Base-by-base conservation (phyloP, 805 yeast species). In the Metschnikowia anglica region DNA sequence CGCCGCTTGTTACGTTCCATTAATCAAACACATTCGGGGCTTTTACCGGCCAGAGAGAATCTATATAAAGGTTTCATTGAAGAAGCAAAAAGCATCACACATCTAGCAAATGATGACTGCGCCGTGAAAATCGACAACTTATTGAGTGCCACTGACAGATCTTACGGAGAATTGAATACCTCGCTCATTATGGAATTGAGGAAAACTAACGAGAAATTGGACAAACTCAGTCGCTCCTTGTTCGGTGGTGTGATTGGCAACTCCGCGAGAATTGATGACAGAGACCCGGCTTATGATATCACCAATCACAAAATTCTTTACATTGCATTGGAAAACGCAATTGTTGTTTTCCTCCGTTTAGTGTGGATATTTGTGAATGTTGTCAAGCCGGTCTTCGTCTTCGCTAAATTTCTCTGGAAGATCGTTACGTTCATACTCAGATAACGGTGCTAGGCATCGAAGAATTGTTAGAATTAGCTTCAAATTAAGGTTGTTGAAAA, bases 121-220 rank as follows among this genome's bases (percentile, higher is more conserved):
- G 76, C 83, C 0, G 72, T 73, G 42, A 72, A 70, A 55, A 73
- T 83, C 29, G 89, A 84, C 53, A 80, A 76, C 37, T 57, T 83
- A 42, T 64, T 84, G 34, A 79, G 83, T 12, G 68, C 73, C 27
- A 79, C 85, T 39, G 89, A 84, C 61, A 66, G 90, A 49, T 74
- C 84, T 9, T 76, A 81, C 44, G 84, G 88, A 47, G 90, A 83
- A 54, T 79, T 85, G 41, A 85, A 81, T 58, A 84, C 91, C 0
- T 80, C 88, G 1, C 60, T 83, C 32, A 74, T 88, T 9, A 62
- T 85, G 46, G 83, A 81, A 50, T 64, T 84, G 21, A 66, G 85
- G 16, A 74, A 73, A 44, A 60, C 80, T 4, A 67, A 66, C 42
- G 85, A 81, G 58, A 63, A 66, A 37, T 53, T 73, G 39, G 77